Conservation (phyloP, 2,329 filamentous ascomycete species). For the Claviceps capensis region DNA sequence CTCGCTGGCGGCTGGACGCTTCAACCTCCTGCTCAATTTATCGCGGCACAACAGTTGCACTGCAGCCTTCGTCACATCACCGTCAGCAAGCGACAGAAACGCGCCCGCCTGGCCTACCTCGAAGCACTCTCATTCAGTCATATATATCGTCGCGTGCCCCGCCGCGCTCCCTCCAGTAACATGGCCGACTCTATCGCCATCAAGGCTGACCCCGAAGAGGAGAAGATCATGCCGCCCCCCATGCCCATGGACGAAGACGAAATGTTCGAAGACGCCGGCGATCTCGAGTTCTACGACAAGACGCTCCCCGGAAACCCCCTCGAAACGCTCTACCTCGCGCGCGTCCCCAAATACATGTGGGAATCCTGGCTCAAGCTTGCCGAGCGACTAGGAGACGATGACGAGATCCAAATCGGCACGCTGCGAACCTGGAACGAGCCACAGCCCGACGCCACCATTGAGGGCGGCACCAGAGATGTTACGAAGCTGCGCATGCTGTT, state of each 20-base stretch:
- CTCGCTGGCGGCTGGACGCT: no score
- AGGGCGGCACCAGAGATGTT: conserved; percentile 21
- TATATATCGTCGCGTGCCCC: not conserved
- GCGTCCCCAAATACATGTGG: conserved; percentile 69
- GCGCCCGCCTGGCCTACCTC: not conserved
- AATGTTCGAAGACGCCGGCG: conserved; percentile 47
- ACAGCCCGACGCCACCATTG: conserved; percentile 37
- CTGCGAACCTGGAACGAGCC: conserved; percentile 45
- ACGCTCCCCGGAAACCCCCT: conserved; percentile 23
- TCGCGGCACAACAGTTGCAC: no score
- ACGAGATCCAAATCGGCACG: conserved; percentile 69
- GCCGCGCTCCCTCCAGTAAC: conserved; percentile 1
- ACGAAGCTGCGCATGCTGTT: conserved; percentile 50
- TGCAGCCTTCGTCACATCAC: no score
- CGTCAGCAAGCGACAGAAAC: no score
- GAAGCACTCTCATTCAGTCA: not conserved
- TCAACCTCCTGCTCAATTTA: no score
- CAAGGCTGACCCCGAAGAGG: conserved; percentile 37
- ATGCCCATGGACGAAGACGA: conserved; percentile 47
- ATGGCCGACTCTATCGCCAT: conserved; percentile 25
- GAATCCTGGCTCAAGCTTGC: conserved; percentile 51
- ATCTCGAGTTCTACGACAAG: conserved; percentile 41
- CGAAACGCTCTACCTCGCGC: conserved; percentile 53
- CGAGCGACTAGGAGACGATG: conserved; percentile 58
- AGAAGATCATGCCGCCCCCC: conserved; percentile 21